phyloP scores from a whole-genome alignment of 2,329 filamentous ascomycete species.

The Cyclaneusma minus region DNA sequence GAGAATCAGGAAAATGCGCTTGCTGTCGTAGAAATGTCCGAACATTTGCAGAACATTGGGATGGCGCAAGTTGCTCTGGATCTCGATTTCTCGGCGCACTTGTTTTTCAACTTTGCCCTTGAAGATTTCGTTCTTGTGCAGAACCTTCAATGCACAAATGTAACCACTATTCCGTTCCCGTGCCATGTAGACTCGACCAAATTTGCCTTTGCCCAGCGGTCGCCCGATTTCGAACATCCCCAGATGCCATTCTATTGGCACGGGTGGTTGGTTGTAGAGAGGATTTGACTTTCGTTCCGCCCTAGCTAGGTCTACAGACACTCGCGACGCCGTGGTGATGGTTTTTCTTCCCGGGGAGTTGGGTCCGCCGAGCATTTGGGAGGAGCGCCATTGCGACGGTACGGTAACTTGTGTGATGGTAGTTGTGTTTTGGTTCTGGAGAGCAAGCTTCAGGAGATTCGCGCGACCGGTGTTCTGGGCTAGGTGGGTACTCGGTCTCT shows the following conservation, averaged over 20 bases:
- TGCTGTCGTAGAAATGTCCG: conserved; percentile 60
- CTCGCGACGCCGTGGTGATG: conserved; percentile 24
- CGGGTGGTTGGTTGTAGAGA: conserved; percentile 38
- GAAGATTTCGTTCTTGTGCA: conserved; percentile 56
- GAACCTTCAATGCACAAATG: conserved; percentile 58
- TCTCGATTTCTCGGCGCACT: conserved; percentile 58
- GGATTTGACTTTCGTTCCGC: conserved; percentile 34
- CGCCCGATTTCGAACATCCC: conserved; percentile 67
- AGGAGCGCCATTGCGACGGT: conserved; percentile 39
- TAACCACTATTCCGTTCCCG: conserved; percentile 53
- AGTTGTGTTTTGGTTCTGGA: conserved; percentile 63
- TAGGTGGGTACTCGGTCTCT: conserved; percentile 18
- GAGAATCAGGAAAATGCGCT: conserved; percentile 57
- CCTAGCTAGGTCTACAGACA: conserved; percentile 31
- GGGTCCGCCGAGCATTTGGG: conserved; percentile 25
- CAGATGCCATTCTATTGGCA: conserved; percentile 52
- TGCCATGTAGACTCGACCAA: conserved; percentile 57
- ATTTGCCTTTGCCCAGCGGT: conserved; percentile 59
- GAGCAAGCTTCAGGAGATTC: conserved; percentile 72
- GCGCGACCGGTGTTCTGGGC: conserved; percentile 46
- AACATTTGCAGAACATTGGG: conserved; percentile 57
- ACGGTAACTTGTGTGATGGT: conserved; percentile 50
- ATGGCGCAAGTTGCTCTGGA: conserved; percentile 57
- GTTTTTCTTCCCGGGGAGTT: conserved; percentile 38
- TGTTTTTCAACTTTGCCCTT: conserved; percentile 56